Conservation (phyloP, 202 grass and related monocot genomes). For the Alloteropsis angusta region DNA sequence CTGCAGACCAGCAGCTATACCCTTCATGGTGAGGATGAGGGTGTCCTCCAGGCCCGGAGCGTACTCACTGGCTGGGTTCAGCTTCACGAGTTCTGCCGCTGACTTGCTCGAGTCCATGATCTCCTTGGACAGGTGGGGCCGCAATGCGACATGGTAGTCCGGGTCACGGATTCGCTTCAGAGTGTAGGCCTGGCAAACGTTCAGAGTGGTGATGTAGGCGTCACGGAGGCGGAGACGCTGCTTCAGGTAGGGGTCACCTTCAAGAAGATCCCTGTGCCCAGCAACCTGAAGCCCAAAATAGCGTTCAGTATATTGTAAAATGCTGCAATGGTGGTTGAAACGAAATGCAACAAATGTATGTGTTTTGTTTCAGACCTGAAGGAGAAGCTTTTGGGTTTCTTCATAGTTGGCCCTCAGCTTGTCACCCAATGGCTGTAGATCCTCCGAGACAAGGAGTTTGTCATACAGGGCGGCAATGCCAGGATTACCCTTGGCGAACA, state of each 20-base stretch:
- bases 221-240: constrained; percentile 85
- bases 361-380: constrained; percentile 45
- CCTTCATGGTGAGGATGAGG: constrained; percentile 98
- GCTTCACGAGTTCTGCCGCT: constrained; percentile 67
- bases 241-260: constrained; percentile 92
- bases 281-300: constrained; percentile 44
- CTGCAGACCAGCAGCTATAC: constrained; percentile 85
- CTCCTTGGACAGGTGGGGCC: constrained; percentile 83
- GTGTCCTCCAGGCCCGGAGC: constrained; percentile 91
- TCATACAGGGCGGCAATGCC: constrained; percentile 89
- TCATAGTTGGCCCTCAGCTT: constrained; percentile 70
- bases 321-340: neutral
- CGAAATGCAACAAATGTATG: neutral
- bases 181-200: constrained; percentile 88
- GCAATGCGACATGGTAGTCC: constrained; percentile 51
- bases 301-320: neutral
- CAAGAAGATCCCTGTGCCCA: constrained; percentile 81
- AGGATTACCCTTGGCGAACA: constrained; percentile 92
- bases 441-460: constrained; percentile 77
- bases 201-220: constrained; percentile 79
- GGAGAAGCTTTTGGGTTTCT: constrained; percentile 80
- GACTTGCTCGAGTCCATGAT: constrained; percentile 53
- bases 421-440: constrained; percentile 57
- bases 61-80: constrained; percentile 81
- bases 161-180: constrained; percentile 80